Base-by-base conservation (phyloP, 768 basidiomycete genomes). In the Pleurotus citrinopileatus region DNA sequence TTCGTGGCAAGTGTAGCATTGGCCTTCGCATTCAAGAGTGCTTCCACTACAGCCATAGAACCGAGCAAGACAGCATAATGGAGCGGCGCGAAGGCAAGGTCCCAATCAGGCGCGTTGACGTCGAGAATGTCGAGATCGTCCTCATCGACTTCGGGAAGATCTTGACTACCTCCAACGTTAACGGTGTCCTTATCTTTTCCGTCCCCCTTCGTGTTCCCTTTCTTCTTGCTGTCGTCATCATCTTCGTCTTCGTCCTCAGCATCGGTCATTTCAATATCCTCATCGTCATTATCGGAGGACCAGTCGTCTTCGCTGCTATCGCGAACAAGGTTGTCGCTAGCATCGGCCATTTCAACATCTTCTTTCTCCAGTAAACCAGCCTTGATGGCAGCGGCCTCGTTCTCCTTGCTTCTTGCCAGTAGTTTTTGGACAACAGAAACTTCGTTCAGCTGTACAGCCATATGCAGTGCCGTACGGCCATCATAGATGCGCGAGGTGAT, bases 401-500 rank as follows among this genome's bases (percentile, higher is more conserved):
- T 79, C 25, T 66, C 60, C 8, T 62, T 69, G 60, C 79, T 85
- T 57, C 71, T 70, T 55, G 78, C 76, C 10, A 86, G 61, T 32
- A 87, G 61, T 67, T 80, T 83, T 47, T 67, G 63, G 6, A 83
- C 68, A 1, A 85, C 69, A 1, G 12, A 44, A 6, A 70, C 55
- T 27, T 74, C 61, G 52, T 77, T 75, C 46, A 70, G 67, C 57
- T 82, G 80, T 2, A 79, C 79, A 4, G 81, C 83, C 26, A 85
- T 66, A 64, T 86, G 83, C 38, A 86, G 62, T 4, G 79, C 68
- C 6, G 75, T 76, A 12, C 81, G 64, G 1, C 84, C 84, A 55
- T 84, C 83, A 1, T 76, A 80, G 5, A 85, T 65, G 3, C 83
- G 70, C 2, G 80, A 73, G 0, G 77, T 80, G 59, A 84, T 81